Evolutionary conservation across 805 yeast genomes (phyloP).

Genomic region (Tetrapisispora nanseiensis): DNA sequence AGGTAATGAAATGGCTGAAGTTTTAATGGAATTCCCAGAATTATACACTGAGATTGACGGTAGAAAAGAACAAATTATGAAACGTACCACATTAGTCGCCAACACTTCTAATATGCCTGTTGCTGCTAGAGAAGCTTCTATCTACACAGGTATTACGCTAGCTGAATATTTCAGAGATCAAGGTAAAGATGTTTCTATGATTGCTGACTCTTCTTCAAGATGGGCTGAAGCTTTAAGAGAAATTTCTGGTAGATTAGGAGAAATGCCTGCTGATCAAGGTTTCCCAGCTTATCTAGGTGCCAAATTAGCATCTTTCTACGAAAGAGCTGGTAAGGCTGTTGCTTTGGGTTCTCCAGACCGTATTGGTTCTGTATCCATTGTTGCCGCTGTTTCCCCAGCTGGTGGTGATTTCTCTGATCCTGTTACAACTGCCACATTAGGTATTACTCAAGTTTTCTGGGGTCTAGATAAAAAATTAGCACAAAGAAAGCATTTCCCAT

Average conservation of each 20-base stretch:
- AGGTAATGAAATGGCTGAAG: constrained; percentile 99
- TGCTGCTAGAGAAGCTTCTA: constrained; percentile 99
- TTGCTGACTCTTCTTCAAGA: constrained; percentile 98
- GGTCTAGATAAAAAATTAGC: constrained; percentile 98
- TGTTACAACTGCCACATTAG: constrained; percentile 94
- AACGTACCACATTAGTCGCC: constrained; percentile 97
- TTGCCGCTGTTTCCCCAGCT: constrained; percentile 99
- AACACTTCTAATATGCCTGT: constrained; percentile 99
- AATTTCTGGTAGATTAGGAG: constrained; percentile 99
- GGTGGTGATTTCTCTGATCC: constrained; percentile 99
- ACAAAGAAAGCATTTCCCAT: constrained; percentile 99
- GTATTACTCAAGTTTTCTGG: constrained; percentile 99
- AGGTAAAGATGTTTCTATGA: constrained; percentile 98
- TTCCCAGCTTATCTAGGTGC: constrained; percentile 99
- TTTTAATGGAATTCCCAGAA: constrained; percentile 98
- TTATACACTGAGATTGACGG: constrained; percentile 84
- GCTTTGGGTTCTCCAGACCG: constrained; percentile 96
- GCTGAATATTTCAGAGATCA: constrained; percentile 99
- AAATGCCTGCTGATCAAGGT: constrained; percentile 99
- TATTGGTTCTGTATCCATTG: constrained; percentile 95
- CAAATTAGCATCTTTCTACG: constrained; percentile 96
- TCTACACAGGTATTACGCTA: constrained; percentile 95
- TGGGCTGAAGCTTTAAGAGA: constrained; percentile 99
- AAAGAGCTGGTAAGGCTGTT: constrained; percentile 96
- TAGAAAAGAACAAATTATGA: constrained; percentile 96